A percentile compares a stretch with the other conserved stretches of the same genome.
Evolutionary conservation across 2,329 filamentous ascomycete species (phyloP).

Genomic region (Fusarium sp.): DNA sequence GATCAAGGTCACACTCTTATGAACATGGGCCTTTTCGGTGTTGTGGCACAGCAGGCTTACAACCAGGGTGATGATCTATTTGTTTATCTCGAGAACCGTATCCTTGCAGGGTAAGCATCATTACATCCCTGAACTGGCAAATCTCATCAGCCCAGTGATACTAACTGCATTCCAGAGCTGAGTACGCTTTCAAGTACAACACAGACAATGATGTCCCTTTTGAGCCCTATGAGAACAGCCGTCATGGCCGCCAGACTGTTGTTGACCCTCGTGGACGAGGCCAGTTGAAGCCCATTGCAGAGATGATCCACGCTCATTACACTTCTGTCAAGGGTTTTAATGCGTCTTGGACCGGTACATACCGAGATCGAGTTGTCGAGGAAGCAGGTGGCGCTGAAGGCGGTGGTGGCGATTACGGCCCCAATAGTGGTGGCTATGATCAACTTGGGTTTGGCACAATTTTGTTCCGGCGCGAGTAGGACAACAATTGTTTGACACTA

Average conservation of each 20-base stretch:
- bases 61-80: constrained; percentile 36
- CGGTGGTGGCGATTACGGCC: constrained; percentile 3
- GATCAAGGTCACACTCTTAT: constrained; percentile 34
- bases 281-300: constrained; percentile 4
- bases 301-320: constrained; percentile 36
- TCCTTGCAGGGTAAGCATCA: constrained; percentile 36
- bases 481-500: no score
- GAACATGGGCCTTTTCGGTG: constrained; percentile 20
- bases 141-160: accelerated
- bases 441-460: constrained; percentile 1
- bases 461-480: no score
- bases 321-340: constrained; percentile 30
- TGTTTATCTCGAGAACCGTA: constrained; percentile 36
- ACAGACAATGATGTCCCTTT: constrained; percentile 36
- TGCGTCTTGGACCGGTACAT: constrained; percentile 33
- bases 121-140: background rate
- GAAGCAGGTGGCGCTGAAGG: background rate
- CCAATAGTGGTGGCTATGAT: constrained; percentile 1
- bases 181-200: constrained; percentile 38
- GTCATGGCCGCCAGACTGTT: constrained; percentile 15
- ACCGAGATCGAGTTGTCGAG: constrained; percentile 14
- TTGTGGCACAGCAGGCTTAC: constrained; percentile 31
- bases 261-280: constrained; percentile 21
- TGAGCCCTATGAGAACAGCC: constrained; percentile 35
- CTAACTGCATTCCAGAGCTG: constrained; percentile 8